Conservation (phyloP, 176 grass and related monocot species). For the Rhynchospora pubera region DNA sequence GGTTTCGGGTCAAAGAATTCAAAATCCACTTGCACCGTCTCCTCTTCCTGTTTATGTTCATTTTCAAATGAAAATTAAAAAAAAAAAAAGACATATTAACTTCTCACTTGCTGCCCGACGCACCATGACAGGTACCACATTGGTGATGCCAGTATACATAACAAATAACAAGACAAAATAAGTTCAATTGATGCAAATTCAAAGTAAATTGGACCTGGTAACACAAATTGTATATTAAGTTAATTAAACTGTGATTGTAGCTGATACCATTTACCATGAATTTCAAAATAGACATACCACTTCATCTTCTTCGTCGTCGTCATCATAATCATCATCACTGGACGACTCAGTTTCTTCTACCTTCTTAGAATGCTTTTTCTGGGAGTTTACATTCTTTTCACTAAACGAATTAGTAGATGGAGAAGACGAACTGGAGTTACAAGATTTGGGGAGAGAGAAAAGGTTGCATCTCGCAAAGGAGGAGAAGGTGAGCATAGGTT, state of each 20-base stretch:
- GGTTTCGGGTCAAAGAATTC: slow-evolving; percentile 91
- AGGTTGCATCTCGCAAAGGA: slow-evolving; percentile 49
- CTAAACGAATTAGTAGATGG: neutral
- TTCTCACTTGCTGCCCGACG: too few relatives aligned
- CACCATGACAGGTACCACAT: too few relatives aligned
- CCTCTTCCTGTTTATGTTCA: slow-evolving; percentile 18
- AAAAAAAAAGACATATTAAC: neutral
- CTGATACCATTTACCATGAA: neutral
- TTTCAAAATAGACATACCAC: neutral
- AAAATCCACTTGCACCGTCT: slow-evolving; percentile 79
- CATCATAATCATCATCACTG: neutral
- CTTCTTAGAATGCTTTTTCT: neutral
- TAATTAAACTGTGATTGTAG: neutral
- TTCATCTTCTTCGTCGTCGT: slow-evolving; percentile 15
- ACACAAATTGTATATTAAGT: neutral
- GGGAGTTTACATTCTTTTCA: slow-evolving; percentile 9
- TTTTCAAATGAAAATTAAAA: neutral
- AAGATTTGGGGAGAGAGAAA: slow-evolving; percentile 27
- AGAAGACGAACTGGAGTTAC: neutral
- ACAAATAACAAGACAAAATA: neutral
- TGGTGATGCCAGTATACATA: too few relatives aligned
- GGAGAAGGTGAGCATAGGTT: slow-evolving; percentile 44
- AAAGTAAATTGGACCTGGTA: neutral
- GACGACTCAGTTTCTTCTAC: neutral
- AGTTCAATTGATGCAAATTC: neutral